Evolutionary conservation across 345 rosid genomes (phyloP), one percentile per base, ranked within the genome.

Genomic region (Euphorbia peplus): DNA sequence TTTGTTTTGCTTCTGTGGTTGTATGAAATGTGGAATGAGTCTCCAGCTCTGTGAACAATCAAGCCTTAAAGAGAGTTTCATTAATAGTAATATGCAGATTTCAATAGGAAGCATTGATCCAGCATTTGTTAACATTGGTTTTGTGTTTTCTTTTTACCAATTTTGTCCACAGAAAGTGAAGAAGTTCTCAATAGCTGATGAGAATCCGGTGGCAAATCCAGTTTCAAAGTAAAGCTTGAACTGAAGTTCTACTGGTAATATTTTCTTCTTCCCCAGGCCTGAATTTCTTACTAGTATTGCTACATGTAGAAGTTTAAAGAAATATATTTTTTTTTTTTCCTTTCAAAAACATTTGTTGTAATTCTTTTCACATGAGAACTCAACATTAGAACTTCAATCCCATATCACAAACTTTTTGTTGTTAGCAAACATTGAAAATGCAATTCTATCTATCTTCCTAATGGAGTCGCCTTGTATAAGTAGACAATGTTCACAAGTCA

Each of bases 111-210:
- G n/a, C n/a, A n/a, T n/a, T n/a, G n/a, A n/a, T 19, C 4, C 55
- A 71, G 11, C 44, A 10, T n/a, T 58, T 67, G n/a, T n/a, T 22
- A 8, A 47, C 2, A 25, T 19, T 4, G 66, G 28, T 51, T 48
- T 61, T 5, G 9, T 64, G 0, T 55, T 44, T 60, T 25, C 22
- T 32, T 52, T 22, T 50, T 24, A 29, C 51, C 28, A 28, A n/a
- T 32, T 1, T 12, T 58, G 5, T 67, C 58, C 8, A 19, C 87
- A 89, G 93, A 86, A 88, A 73, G 93, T 89, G 77, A 85, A 82
- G 79, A 88, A 80, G 62, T 89, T 92, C 74, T 78, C 83, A 1
- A 67, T 89, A 63, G 87, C 81, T 44, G 73, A 84, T 28, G 81
- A 79, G 67, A 79, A 75, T 5, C 54, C 47, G 18, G 83, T 78